These are phyloP conservation scores for Cutaneotrichosporon spelunceum DNA, from an alignment of 1,284 basidiomycete genomes.

Conservation along the genomic window DNA sequence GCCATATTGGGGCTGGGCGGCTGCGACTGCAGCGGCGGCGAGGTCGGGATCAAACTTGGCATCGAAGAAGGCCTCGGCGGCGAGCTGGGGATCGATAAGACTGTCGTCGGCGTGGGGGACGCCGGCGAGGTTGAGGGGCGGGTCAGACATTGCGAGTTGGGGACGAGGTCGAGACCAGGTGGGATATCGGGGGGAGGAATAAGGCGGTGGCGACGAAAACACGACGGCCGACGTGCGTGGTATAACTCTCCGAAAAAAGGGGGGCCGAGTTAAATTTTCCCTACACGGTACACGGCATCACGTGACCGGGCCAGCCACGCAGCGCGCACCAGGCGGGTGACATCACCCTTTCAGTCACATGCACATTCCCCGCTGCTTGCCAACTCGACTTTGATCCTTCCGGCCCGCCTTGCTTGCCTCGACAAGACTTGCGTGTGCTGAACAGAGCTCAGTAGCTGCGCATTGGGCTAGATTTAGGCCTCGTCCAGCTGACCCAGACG, in stretches of 20 bases:
- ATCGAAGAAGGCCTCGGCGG: slow-evolving; percentile 22
- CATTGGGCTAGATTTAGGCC: no score
- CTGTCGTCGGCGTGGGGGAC: slow-evolving; percentile 21
- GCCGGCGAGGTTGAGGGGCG: slow-evolving; percentile 27
- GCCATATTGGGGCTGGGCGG: slow-evolving; percentile 7
- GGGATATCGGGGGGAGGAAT: slow-evolving; percentile 6
- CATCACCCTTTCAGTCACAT: no score
- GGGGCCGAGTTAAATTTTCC: not conserved
- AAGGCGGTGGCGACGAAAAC: slow-evolving; percentile 2
- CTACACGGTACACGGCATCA: no score
- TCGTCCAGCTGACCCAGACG: no score
- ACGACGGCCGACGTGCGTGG: not conserved
- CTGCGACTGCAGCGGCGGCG: slow-evolving; percentile 22
- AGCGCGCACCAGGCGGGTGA: no score
- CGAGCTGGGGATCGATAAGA: slow-evolving; percentile 24
- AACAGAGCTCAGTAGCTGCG: no score
- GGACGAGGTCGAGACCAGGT: not conserved
- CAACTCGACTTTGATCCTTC: no score
- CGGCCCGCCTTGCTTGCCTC: no score
- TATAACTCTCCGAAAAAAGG: not conserved
- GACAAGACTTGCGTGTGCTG: no score
- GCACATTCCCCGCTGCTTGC: no score
- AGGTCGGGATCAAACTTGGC: slow-evolving; percentile 26
- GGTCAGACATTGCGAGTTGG: slow-evolving; percentile 11
- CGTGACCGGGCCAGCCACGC: no score